phyloP scores from a whole-genome alignment of 805 yeast species.

The Candida easanensis region DNA sequence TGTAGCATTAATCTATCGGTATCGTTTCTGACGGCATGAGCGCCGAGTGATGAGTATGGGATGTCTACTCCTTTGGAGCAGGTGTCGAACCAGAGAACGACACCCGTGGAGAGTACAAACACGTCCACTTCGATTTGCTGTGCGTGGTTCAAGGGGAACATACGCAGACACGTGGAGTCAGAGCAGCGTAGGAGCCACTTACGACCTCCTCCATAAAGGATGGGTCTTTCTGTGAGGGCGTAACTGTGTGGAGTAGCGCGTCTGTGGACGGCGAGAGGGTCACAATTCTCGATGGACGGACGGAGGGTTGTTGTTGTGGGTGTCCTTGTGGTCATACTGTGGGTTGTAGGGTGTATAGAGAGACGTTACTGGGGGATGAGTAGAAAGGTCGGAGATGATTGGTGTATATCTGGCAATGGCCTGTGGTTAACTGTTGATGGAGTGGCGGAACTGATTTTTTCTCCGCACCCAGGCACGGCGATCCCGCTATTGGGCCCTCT shows the following conservation, averaged over 20 bases:
- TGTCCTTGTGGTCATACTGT: neutral
- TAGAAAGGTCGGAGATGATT: too few species aligned
- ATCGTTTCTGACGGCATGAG: conserved; percentile 19
- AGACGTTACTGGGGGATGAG: too few species aligned
- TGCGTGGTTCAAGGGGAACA: conserved; percentile 15
- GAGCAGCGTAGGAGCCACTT: conserved; percentile 26
- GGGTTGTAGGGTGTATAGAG: neutral
- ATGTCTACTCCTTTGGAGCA: conserved; percentile 36
- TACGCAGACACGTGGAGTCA: conserved; percentile 11
- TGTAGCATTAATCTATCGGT: conserved; percentile 4
- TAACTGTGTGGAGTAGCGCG: conserved; percentile 18
- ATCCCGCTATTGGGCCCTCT: too few species aligned
- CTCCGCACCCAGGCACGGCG: neutral
- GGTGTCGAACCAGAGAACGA: conserved; percentile 38
- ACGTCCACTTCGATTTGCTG: conserved; percentile 29
- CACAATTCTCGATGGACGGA: conserved; percentile 37
- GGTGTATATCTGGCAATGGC: too few species aligned
- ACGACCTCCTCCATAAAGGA: conserved; percentile 42
- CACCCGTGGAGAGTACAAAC: conserved; percentile 35
- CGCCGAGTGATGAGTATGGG: conserved; percentile 28
- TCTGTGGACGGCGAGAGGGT: conserved; percentile 17
- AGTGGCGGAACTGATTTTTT: too few species aligned
- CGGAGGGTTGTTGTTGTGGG: conserved; percentile 14
- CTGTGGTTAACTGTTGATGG: neutral
- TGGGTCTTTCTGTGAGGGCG: conserved; percentile 27